A percentile compares a stretch with the other conserved stretches of the same genome.
Evolutionary conservation across 306 rosid species (phyloP).

Genomic region (Adenanthera pavonina): DNA sequence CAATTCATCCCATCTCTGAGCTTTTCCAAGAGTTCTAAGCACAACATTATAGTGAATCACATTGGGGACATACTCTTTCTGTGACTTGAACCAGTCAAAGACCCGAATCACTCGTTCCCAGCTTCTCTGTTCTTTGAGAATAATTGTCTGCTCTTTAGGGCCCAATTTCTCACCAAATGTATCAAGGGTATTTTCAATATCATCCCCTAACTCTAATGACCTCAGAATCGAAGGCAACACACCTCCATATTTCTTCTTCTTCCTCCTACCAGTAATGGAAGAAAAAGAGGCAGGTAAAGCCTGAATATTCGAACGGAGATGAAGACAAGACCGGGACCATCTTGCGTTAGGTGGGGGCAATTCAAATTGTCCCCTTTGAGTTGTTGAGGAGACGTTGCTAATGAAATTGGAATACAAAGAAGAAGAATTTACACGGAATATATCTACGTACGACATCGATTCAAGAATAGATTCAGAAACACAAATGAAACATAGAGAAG

Average conservation of each 20-base stretch:
- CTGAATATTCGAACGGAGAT: conserved; percentile 50
- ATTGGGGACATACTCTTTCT: conserved; percentile 60
- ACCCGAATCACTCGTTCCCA: conserved; percentile 68
- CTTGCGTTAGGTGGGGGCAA: conserved; percentile 12
- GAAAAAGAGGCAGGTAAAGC: conserved; percentile 43
- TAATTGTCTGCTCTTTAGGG: conserved; percentile 72
- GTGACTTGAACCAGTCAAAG: conserved; percentile 81
- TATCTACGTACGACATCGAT: conserved; percentile 43
- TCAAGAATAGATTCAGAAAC: background rate
- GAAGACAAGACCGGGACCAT: conserved; percentile 35
- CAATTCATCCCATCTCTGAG: conserved; percentile 80
- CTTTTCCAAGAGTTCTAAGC: conserved; percentile 75
- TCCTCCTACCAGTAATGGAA: conserved; percentile 45
- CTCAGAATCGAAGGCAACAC: conserved; percentile 58
- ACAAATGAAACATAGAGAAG: background rate
- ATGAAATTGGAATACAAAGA: conserved; percentile 31
- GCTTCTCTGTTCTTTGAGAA: conserved; percentile 64
- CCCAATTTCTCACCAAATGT: conserved; percentile 47
- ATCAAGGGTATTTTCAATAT: conserved; percentile 56
- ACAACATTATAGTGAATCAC: conserved; percentile 91
- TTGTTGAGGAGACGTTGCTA: conserved; percentile 22
- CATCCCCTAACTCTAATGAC: conserved; percentile 46
- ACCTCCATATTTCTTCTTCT: conserved; percentile 58
- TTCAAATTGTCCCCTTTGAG: background rate
- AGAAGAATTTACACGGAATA: conserved; percentile 28